Evolutionary conservation across 116 monocot species (phyloP).

Genomic region (Trichopus zeylanicus): DNA sequence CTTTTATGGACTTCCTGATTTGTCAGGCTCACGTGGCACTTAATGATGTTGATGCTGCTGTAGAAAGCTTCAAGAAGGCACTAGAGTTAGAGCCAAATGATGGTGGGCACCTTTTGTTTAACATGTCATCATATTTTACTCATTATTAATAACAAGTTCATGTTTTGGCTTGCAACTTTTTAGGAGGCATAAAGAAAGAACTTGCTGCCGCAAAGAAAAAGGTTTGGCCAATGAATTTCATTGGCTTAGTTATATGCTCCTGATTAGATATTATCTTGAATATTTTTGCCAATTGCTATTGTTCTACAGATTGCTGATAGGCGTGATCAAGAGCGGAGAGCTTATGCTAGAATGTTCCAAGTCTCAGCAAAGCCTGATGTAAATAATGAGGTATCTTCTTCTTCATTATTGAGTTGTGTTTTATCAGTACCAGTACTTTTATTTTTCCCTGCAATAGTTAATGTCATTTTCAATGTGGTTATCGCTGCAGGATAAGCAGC

Average conservation of each 20-base stretch:
- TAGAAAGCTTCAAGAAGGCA: slow-evolving; percentile 81
- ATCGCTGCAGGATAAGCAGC: background rate
- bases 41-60: slow-evolving; percentile 82
- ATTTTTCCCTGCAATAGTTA: background rate
- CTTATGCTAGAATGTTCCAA: slow-evolving; percentile 81
- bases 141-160: background rate
- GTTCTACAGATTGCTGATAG: slow-evolving; percentile 69
- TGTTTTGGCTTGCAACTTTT: slow-evolving; percentile 8
- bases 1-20: background rate
- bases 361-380: slow-evolving; percentile 8
- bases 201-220: slow-evolving; percentile 78
- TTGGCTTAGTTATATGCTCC: background rate
- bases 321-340: slow-evolving; percentile 58
- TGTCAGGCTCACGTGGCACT: slow-evolving; percentile 62
- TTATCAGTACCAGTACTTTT: background rate
- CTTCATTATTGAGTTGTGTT: background rate
- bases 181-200: slow-evolving; percentile 82
- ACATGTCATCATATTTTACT: no score
- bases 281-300: background rate
- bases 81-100: slow-evolving; percentile 84
- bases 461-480: no score
- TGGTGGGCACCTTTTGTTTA: slow-evolving; percentile 20
- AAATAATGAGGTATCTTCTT: slow-evolving; percentile 12
- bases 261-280: background rate
- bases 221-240: slow-evolving; percentile 29